A percentile compares a stretch with the other conserved stretches of the same genome.
Evolutionary conservation across 495 filamentous ascomycete genomes (phyloP).

Genomic region (Lindgomyces ingoldianus): DNA sequence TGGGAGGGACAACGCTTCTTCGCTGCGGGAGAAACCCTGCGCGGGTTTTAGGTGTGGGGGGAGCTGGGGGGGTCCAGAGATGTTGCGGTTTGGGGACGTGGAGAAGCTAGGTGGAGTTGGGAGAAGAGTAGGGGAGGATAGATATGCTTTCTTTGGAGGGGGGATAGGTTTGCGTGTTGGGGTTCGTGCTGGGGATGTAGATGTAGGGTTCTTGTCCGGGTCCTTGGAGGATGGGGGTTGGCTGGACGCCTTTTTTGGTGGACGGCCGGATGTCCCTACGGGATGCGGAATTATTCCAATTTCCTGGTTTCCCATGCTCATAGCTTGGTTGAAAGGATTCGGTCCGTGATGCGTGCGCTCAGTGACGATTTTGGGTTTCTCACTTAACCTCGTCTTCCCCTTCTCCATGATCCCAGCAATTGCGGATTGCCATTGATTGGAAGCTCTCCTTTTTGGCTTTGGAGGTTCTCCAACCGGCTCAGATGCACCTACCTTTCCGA

Average conservation of each 20-base stretch:
- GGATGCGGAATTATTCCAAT: neutral
- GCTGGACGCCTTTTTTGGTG: neutral
- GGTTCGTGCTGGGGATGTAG: neutral
- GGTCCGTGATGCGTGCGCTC: neutral
- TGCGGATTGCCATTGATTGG: neutral
- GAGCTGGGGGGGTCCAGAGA: neutral
- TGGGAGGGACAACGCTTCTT: neutral
- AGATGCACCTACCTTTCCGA: neutral
- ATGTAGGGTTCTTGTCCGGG: neutral
- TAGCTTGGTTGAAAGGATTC: neutral
- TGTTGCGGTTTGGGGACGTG: neutral
- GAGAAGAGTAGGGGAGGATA: neutral
- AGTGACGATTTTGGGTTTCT: neutral
- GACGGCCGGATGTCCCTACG: too few relatives aligned
- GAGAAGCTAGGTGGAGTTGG: neutral
- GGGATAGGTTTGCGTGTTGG: neutral
- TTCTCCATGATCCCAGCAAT: neutral
- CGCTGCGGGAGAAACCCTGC: neutral
- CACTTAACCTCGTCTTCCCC: neutral
- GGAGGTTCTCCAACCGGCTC: neutral
- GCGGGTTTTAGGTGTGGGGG: neutral
- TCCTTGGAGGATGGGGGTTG: neutral
- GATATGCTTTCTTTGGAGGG: neutral
- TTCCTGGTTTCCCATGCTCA: neutral
- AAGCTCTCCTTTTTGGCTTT: neutral